Evolutionary conservation across 2,329 filamentous ascomycete genomes (phyloP).

Genomic region (Claviceps citrina): DNA sequence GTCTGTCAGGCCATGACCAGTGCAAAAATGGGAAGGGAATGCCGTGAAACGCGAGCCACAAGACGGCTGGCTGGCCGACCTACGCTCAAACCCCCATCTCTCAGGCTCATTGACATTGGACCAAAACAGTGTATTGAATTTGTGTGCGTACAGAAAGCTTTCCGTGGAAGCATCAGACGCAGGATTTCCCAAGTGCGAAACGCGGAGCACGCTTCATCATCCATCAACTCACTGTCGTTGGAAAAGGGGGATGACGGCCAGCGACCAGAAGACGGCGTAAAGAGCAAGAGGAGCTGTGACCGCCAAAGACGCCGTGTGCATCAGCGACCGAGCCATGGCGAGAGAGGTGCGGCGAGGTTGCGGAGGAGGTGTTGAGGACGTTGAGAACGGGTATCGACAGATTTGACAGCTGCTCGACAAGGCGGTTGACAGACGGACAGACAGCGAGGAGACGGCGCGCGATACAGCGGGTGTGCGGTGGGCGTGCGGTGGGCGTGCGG

Average conservation of each 20-base stretch:
- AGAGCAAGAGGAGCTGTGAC: slow-evolving; percentile 44
- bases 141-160: slow-evolving; percentile 74
- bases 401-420: too few relatives aligned
- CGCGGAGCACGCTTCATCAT: background rate
- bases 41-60: background rate
- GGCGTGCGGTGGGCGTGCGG: too few relatives aligned
- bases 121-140: slow-evolving; percentile 56
- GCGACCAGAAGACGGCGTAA: slow-evolving; percentile 51
- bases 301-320: slow-evolving; percentile 13
- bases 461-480: too few relatives aligned
- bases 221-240: slow-evolving; percentile 57
- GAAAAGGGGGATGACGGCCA: slow-evolving; percentile 52
- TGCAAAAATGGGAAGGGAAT: background rate
- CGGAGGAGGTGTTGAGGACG: too few relatives aligned
- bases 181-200: too few relatives aligned
- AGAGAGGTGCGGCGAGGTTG: too few relatives aligned
- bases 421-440: too few relatives aligned
- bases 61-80: slow-evolving; percentile 7
- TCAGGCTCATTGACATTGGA: slow-evolving; percentile 62
- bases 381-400: too few relatives aligned
- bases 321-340: slow-evolving; percentile 13
- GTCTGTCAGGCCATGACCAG: too few relatives aligned
- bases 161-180: background rate
- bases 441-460: too few relatives aligned
- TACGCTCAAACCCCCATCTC: slow-evolving; percentile 74